These are phyloP conservation scores for Cladosporium sp. DNA, from an alignment of 2,329 filamentous ascomycete species.

Conservation along the genomic window DNA sequence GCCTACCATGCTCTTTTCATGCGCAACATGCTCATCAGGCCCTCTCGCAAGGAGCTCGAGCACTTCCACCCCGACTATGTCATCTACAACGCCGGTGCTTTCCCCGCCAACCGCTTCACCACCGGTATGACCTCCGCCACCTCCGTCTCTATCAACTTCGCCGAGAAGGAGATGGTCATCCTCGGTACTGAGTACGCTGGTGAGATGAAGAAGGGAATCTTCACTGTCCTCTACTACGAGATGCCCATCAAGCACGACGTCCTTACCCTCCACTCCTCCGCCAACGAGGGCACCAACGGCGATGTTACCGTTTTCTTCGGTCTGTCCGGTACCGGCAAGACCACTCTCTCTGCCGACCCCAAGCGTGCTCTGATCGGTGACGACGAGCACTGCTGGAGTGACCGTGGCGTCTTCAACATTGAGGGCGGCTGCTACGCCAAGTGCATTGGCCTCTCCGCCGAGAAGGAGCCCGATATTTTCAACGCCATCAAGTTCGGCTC, in stretches of 20 bases:
- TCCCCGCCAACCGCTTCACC: conserved; percentile 97
- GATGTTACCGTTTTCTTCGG: conserved; percentile 99
- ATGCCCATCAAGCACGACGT: conserved; percentile 99
- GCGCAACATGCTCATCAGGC: conserved; percentile 99
- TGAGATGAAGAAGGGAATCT: conserved; percentile 57
- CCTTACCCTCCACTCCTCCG: conserved; percentile 94
- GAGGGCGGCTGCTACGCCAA: conserved; percentile 99
- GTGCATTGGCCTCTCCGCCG: conserved; percentile 91
- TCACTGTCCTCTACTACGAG: conserved; percentile 99
- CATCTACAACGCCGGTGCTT: conserved; percentile 98
- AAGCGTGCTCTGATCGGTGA: conserved; percentile 96
- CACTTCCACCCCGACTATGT: conserved; percentile 99
- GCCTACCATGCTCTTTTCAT: conserved; percentile 99
- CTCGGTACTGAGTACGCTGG: conserved; percentile 97
- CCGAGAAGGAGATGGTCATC: conserved; percentile 99
- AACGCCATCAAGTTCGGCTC: conserved; percentile 94
- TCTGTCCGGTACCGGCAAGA: conserved; percentile 97
- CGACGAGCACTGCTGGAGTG: conserved; percentile 99
- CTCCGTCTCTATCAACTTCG: conserved; percentile 97
- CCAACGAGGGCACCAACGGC: conserved; percentile 90
- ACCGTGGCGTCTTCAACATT: conserved; percentile 97
- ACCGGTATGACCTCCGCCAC: conserved; percentile 98
- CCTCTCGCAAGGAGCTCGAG: conserved; percentile 83
- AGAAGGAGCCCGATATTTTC: conserved; percentile 99
- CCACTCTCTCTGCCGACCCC: conserved; percentile 92